Evolutionary conservation across 495 filamentous ascomycete genomes (phyloP).

Genomic region (Chlorociboria aeruginascens): DNA sequence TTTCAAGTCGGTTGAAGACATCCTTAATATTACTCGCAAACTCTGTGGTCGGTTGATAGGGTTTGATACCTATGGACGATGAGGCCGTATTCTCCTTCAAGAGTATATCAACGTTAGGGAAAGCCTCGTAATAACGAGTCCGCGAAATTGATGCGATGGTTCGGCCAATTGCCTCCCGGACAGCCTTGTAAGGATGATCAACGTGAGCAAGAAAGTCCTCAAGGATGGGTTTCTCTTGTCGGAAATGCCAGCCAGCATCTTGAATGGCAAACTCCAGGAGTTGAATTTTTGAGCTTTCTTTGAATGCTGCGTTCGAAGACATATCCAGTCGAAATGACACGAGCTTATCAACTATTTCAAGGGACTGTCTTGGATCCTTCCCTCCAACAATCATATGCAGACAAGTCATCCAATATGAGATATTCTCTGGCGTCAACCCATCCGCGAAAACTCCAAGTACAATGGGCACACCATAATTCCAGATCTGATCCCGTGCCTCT

Average conservation of each 20-base stretch:
- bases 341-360: slow-evolving; percentile 78
- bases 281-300: slow-evolving; percentile 94
- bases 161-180: slow-evolving; percentile 87
- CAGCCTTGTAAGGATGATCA: slow-evolving; percentile 95
- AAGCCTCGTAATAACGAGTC: slow-evolving; percentile 87
- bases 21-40: slow-evolving; percentile 59
- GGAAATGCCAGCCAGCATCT: slow-evolving; percentile 94
- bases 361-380: slow-evolving; percentile 76
- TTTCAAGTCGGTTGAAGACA: slow-evolving; percentile 70
- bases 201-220: slow-evolving; percentile 83
- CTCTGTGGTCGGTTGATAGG: slow-evolving; percentile 66
- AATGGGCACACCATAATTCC: slow-evolving; percentile 85
- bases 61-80: slow-evolving; percentile 75
- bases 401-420: slow-evolving; percentile 86
- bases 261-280: slow-evolving; percentile 78
- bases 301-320: slow-evolving; percentile 94
- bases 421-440: slow-evolving; percentile 87
- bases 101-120: slow-evolving; percentile 59
- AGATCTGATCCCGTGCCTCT: slow-evolving; percentile 59
- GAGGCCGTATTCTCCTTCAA: slow-evolving; percentile 65
- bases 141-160: slow-evolving; percentile 79
- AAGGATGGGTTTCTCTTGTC: slow-evolving; percentile 75
- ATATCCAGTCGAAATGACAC: slow-evolving; percentile 83
- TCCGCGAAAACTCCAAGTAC: slow-evolving; percentile 76
- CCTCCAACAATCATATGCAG: slow-evolving; percentile 68